A percentile compares a stretch with the other conserved stretches of the same genome.
phyloP scores from a whole-genome alignment of 768 basidiomycete species.

The Galerina marginata region DNA sequence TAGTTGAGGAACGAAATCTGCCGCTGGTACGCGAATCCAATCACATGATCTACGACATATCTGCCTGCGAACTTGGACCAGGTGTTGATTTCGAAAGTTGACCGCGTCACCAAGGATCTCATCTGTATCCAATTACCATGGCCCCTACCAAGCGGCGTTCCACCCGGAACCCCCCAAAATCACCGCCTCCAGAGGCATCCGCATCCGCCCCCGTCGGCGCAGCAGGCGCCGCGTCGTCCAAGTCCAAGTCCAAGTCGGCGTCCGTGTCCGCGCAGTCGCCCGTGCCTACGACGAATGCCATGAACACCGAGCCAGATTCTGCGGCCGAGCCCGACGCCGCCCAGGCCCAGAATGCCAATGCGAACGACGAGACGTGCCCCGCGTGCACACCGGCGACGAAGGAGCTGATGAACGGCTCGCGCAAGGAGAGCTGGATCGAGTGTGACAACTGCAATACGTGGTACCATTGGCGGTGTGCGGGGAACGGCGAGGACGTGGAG shows the following conservation, averaged over 20 bases:
- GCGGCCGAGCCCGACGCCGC: neutral
- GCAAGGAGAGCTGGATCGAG: slow-evolving; percentile 81
- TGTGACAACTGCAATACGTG: slow-evolving; percentile 84
- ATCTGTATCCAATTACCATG: slow-evolving; percentile 5
- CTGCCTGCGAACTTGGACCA: too few species aligned
- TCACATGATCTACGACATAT: too few species aligned
- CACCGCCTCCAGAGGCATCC: slow-evolving; percentile 6
- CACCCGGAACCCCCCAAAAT: slow-evolving; percentile 17
- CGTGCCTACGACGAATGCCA: neutral
- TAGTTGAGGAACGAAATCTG: too few species aligned
- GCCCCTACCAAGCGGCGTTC: slow-evolving; percentile 16
- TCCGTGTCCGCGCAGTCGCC: neutral
- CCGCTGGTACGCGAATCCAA: too few species aligned
- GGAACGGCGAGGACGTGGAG: slow-evolving; percentile 66
- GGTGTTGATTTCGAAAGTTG: too few species aligned
- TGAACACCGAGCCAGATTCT: neutral
- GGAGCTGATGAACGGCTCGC: slow-evolving; percentile 36
- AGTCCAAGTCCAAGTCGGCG: neutral
- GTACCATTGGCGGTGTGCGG: slow-evolving; percentile 86
- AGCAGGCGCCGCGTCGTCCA: neutral
- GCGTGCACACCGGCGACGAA: slow-evolving; percentile 30
- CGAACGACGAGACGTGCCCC: slow-evolving; percentile 29
- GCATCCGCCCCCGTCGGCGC: neutral
- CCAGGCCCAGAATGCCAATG: slow-evolving; percentile 8
- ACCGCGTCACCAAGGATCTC: too few species aligned